These are phyloP conservation scores for Centrapalus pauciflorus DNA, from an alignment of 129 eudicot species.

Conservation along the genomic window DNA sequence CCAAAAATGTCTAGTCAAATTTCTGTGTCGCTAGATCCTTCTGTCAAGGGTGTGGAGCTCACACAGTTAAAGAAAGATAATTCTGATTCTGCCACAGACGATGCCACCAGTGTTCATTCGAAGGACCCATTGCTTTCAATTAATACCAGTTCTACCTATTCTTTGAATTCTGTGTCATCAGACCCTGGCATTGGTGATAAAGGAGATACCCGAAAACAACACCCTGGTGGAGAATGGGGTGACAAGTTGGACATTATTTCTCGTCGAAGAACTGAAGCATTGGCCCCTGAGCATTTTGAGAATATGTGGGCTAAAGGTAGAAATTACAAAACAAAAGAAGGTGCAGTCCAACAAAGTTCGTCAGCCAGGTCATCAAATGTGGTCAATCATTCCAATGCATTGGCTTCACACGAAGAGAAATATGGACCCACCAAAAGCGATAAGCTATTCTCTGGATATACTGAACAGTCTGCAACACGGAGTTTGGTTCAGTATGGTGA, in stretches of 20 bases:
- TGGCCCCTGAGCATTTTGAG: slow-evolving; percentile 92
- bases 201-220: slow-evolving; percentile 32
- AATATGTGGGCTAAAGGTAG: slow-evolving; percentile 94
- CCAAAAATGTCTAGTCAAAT: slow-evolving; percentile 44
- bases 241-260: slow-evolving; percentile 56
- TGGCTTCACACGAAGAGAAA: slow-evolving; percentile 34
- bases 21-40: slow-evolving; percentile 66
- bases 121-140: slow-evolving; percentile 80
- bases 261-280: slow-evolving; percentile 74
- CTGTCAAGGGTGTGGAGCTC: slow-evolving; percentile 83
- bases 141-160: slow-evolving; percentile 59
- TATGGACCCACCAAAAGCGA: slow-evolving; percentile 27
- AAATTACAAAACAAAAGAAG: slow-evolving; percentile 59
- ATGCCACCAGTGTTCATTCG: slow-evolving; percentile 28
- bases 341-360: slow-evolving; percentile 21
- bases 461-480: too few species aligned
- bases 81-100: slow-evolving; percentile 30
- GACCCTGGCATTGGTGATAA: slow-evolving; percentile 26
- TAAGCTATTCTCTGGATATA: too few species aligned
- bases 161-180: slow-evolving; percentile 40
- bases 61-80: slow-evolving; percentile 63
- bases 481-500: too few species aligned
- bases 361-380: slow-evolving; percentile 23
- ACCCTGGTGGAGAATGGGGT: slow-evolving; percentile 82
- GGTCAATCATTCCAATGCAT: slow-evolving; percentile 38